Evolutionary conservation across 106 monocot genomes (phyloP), one percentile per base, ranked within the genome.

Genomic region (Dendrobium chrysotoxum): DNA sequence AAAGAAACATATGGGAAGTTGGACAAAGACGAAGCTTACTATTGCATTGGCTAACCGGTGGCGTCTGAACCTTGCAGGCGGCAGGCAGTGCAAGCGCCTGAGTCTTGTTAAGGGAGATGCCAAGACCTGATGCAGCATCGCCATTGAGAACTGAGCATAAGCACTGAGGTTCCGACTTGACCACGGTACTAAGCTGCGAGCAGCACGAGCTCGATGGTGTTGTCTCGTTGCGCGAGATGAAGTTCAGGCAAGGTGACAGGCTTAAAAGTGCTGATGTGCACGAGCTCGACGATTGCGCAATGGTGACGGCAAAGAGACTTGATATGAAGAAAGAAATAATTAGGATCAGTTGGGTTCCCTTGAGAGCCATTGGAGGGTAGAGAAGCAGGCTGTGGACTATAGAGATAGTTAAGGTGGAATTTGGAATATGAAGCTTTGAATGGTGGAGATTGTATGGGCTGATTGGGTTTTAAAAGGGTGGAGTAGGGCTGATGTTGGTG

Each of bases 211-310:
- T 21, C 0, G 78, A 53, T 7, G 83, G 83, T 0, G 83, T 47
- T 10, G 30, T 11, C 35, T 28, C 39, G 28, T 65, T 77, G 67
- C 83, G 71, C 10, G 77, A 42, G 50, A 83, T 68, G 67, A 70
- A 83, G 77, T 41, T 71, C 1, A 83, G 78, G 78, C 83, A 84
- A n/a, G 84, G 80, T 1, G 79, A 18, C 9, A 85, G 67, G 40
- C 80, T 70, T 7, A 76, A 7, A 20, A 85, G 66, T 4, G 84
- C 53, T 2, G 84, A 31, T 10, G 46, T 65, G 77, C 80, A 85
- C 1, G 80, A 47, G n/a, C 80, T 80, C 23, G 80, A 80, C 9
- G n/a, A 40, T 4, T 46, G 46, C 7, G 46, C 46, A 12, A 12
- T 12, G 46, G 46, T 1, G 46, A 0, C 46, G 7, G 46, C 46